A percentile compares a stretch with the other conserved stretches of the same genome.
Conservation (phyloP, 176 grass and related monocot genomes). For the Pontederia crassipes region DNA sequence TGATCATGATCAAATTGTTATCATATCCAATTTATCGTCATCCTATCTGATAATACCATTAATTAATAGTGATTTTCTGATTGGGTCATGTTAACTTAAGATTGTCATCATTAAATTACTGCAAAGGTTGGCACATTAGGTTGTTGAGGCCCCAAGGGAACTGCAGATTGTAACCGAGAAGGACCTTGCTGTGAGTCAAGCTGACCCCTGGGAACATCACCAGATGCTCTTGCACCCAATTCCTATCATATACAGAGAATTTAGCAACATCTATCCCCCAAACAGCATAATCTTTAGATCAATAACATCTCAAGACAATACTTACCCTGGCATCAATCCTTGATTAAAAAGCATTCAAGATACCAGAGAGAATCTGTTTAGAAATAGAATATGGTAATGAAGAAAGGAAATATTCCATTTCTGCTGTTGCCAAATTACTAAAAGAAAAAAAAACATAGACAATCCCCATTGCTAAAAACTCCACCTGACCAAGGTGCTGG, state of each 20-base stretch:
- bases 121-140: conserved; percentile 17
- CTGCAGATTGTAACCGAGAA: conserved; percentile 35
- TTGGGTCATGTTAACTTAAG: too few species aligned
- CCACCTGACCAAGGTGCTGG: conserved; percentile 56
- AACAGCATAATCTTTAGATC: background rate
- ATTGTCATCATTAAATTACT: too few species aligned
- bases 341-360: conserved; percentile 36
- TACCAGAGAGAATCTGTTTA: conserved; percentile 64
- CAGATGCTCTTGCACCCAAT: conserved; percentile 27
- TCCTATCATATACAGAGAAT: conserved; percentile 22
- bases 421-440: too few species aligned
- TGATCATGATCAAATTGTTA: too few species aligned
- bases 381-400: conserved; percentile 27
- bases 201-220: conserved; percentile 52
- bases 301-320: background rate
- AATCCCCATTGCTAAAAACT: conserved; percentile 11
- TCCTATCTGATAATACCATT: too few species aligned
- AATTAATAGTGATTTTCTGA: too few species aligned
- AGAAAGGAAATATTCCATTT: too few species aligned
- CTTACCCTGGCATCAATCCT: conserved; percentile 32
- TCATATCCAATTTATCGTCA: too few species aligned
- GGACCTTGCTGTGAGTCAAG: conserved; percentile 49
- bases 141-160: conserved; percentile 35
- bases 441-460: conserved; percentile 8
- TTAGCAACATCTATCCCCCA: conserved; percentile 3